phyloP scores from a whole-genome alignment of 2,329 filamentous ascomycete genomes.

The Myriosclerotinia scirpicola region DNA sequence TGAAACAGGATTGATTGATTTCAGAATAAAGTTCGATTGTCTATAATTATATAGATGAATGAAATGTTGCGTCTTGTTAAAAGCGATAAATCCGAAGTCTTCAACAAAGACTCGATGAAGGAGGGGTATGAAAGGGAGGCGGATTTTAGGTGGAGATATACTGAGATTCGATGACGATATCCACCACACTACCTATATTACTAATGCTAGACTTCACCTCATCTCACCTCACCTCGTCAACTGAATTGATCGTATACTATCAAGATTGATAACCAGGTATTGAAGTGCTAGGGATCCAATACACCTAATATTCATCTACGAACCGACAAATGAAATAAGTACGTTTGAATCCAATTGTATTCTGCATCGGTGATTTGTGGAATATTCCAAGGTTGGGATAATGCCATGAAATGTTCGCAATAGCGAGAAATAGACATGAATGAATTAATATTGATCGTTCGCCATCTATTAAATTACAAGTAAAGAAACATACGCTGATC shows the following conservation, averaged over 20 bases:
- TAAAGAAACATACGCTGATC: too few relatives aligned
- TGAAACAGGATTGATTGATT: not conserved
- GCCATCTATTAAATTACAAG: too few relatives aligned
- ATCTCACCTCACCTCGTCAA: not conserved
- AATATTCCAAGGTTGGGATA: too few relatives aligned
- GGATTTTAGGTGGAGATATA: not conserved
- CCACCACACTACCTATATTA: slow-evolving; percentile 4
- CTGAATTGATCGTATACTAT: too few relatives aligned
- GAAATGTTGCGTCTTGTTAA: not conserved
- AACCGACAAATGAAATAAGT: not conserved
- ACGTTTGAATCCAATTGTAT: too few relatives aligned
- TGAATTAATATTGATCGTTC: too few relatives aligned
- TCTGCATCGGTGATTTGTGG: too few relatives aligned
- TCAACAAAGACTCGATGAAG: not conserved
- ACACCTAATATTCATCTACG: too few relatives aligned
- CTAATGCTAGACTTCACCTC: slow-evolving; percentile 1
- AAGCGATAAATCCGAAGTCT: not conserved
- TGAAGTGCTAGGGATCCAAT: too few relatives aligned
- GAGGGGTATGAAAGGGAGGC: not conserved
- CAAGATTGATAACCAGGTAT: too few relatives aligned
- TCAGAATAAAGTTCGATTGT: not conserved
- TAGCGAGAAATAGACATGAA: too few relatives aligned
- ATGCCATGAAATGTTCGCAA: too few relatives aligned
- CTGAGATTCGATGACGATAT: not conserved
- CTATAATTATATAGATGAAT: not conserved